Evolutionary conservation across 805 yeast species (phyloP).

Genomic region (Brettanomyces nanus): DNA sequence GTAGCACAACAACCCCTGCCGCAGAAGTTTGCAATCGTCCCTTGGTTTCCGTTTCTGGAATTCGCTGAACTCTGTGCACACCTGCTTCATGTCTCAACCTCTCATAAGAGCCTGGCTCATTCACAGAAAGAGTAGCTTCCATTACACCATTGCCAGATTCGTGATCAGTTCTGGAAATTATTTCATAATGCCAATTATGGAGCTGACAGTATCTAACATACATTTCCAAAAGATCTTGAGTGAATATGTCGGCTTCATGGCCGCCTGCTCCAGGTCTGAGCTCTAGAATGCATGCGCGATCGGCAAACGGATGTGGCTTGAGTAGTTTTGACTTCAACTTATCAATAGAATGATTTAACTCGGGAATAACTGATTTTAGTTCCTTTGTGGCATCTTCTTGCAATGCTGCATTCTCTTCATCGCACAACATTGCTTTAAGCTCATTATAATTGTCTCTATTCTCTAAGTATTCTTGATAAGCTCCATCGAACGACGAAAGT

Average conservation of each 20-base stretch:
- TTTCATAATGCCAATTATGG: slow-evolving; percentile 57
- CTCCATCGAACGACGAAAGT: slow-evolving; percentile 35
- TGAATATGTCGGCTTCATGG: slow-evolving; percentile 81
- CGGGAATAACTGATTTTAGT: slow-evolving; percentile 36
- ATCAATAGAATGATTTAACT: slow-evolving; percentile 32
- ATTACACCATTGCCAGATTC: slow-evolving; percentile 59
- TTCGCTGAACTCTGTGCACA: slow-evolving; percentile 90
- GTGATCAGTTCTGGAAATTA: slow-evolving; percentile 49
- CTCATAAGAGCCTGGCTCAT: slow-evolving; percentile 71
- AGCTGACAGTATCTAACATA: slow-evolving; percentile 61
- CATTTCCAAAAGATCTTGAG: slow-evolving; percentile 75
- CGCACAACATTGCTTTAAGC: slow-evolving; percentile 25
- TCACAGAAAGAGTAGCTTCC: slow-evolving; percentile 70
- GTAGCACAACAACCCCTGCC: slow-evolving; percentile 89
- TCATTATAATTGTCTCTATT: slow-evolving; percentile 27
- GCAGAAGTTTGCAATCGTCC: slow-evolving; percentile 96
- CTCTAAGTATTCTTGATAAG: slow-evolving; percentile 30
- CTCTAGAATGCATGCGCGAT: slow-evolving; percentile 72
- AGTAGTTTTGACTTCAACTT: slow-evolving; percentile 51
- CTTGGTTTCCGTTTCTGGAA: slow-evolving; percentile 88
- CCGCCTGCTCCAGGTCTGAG: slow-evolving; percentile 97
- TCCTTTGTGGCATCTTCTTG: slow-evolving; percentile 58
- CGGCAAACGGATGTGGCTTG: slow-evolving; percentile 72
- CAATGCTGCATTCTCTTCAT: slow-evolving; percentile 37
- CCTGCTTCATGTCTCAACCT: slow-evolving; percentile 80